Conservation (phyloP, 495 filamentous ascomycete genomes). For the Copromyces sp. region DNA sequence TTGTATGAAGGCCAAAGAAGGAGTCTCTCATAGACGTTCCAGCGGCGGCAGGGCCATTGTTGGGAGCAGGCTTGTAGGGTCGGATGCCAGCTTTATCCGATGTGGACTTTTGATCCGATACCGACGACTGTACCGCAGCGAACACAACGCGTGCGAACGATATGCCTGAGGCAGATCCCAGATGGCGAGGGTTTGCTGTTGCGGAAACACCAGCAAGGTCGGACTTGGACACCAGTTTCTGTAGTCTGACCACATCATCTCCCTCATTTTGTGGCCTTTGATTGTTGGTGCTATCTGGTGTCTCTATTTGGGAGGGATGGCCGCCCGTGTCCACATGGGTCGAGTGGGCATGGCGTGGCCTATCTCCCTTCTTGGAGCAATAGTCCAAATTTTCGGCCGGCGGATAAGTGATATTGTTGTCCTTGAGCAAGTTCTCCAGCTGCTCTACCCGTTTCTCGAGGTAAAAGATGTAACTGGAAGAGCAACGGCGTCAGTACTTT, state of each 20-base stretch:
- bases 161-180: slow-evolving; percentile 82
- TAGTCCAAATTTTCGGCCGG: slow-evolving; percentile 69
- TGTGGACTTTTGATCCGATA: slow-evolving; percentile 53
- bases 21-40: slow-evolving; percentile 83
- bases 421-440: slow-evolving; percentile 65
- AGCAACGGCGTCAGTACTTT: slow-evolving; percentile 9
- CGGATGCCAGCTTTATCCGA: slow-evolving; percentile 41
- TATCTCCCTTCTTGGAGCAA: slow-evolving; percentile 43
- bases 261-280: slow-evolving; percentile 30
- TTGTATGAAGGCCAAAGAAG: slow-evolving; percentile 89
- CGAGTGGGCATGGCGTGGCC: slow-evolving; percentile 30
- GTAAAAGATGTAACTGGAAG: slow-evolving; percentile 78
- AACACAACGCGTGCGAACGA: slow-evolving; percentile 93
- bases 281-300: slow-evolving; percentile 15
- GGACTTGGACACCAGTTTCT: slow-evolving; percentile 61
- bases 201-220: slow-evolving; percentile 68
- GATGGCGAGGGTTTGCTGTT: slow-evolving; percentile 65
- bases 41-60: slow-evolving; percentile 26
- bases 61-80: slow-evolving; percentile 29
- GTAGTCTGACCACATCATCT: slow-evolving; percentile 22
- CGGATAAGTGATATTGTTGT: slow-evolving; percentile 61
- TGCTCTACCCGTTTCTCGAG: slow-evolving; percentile 77
- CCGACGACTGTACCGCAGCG: slow-evolving; percentile 82
- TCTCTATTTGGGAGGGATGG: not conserved
- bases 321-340: slow-evolving; percentile 9